These are phyloP conservation scores for Sugiyamaella floridensis DNA, from an alignment of 805 yeast genomes.

Conservation along the genomic window DNA sequence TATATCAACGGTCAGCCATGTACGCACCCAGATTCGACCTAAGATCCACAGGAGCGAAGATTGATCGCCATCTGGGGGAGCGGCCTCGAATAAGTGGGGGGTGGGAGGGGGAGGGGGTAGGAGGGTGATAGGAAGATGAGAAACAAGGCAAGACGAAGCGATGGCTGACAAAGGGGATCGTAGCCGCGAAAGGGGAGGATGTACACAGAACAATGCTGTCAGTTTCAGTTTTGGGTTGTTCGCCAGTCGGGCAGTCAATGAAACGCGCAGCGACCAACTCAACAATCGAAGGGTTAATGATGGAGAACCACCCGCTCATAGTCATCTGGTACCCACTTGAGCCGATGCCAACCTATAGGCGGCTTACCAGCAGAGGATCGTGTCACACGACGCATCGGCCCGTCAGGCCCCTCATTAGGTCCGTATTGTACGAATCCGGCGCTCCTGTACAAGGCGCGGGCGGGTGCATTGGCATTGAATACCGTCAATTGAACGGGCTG, in stretches of 20 bases:
- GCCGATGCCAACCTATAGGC: neutral
- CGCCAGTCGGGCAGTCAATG: neutral
- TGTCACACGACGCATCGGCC: neutral
- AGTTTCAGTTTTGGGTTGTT: neutral
- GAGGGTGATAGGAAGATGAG: neutral
- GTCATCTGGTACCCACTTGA: neutral
- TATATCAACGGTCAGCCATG: neutral
- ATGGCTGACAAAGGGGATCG: no score
- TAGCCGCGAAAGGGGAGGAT: no score
- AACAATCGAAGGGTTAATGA: no score
- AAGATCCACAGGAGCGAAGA: neutral
- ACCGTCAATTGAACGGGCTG: constrained; percentile 20
- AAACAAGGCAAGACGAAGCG: no score
- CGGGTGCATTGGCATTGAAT: constrained; percentile 20
- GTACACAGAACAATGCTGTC: no score
- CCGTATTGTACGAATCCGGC: constrained; percentile 14
- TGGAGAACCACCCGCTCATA: no score
- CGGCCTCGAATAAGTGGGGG: neutral
- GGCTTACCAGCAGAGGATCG: neutral
- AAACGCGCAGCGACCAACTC: no score
- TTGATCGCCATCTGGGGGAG: neutral
- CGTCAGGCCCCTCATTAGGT: neutral
- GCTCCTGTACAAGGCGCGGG: constrained; percentile 19
- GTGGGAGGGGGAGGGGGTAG: neutral
- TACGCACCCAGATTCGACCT: neutral